These are phyloP conservation scores for Chernovozyma aurita DNA, from an alignment of 1,139 yeast species.

Conservation along the genomic window DNA sequence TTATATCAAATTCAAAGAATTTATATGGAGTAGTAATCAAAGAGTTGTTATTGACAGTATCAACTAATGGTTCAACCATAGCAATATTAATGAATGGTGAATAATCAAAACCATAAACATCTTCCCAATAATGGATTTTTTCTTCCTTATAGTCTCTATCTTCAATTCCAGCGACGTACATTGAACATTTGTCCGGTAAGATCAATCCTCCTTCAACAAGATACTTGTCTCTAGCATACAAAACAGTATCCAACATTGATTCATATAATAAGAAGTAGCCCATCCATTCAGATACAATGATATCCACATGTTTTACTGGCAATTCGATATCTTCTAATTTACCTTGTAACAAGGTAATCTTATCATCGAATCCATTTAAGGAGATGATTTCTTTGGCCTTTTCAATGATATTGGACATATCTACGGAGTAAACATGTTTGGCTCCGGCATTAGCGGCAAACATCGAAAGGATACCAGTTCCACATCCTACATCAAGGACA, in stretches of 20 bases:
- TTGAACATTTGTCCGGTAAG: conserved; percentile 91
- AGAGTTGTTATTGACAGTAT: conserved; percentile 78
- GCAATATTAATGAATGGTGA: conserved; percentile 68
- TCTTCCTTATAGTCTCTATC: conserved; percentile 93
- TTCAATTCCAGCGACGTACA: conserved; percentile 90
- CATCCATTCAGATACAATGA: conserved; percentile 99
- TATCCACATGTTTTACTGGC: conserved; percentile 80
- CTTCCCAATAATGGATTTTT: conserved; percentile 92
- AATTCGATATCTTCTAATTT: conserved; percentile 89
- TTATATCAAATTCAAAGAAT: conserved; percentile 80
- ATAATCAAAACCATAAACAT: conserved; percentile 95
- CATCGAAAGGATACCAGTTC: conserved; percentile 96
- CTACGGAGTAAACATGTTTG: conserved; percentile 93
- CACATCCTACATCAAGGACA: conserved; percentile 98
- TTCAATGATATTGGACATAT: conserved; percentile 93
- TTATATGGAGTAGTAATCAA: conserved; percentile 68
- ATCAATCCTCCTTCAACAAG: conserved; percentile 84
- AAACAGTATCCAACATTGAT: conserved; percentile 96
- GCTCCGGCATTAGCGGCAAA: conserved; percentile 99
- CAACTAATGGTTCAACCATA: conserved; percentile 92
- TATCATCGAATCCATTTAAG: conserved; percentile 80
- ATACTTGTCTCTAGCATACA: conserved; percentile 90
- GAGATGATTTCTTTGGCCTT: conserved; percentile 87
- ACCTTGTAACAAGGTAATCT: conserved; percentile 86
- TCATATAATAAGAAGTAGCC: conserved; percentile 95